A percentile compares a stretch with the other conserved stretches of the same genome.
Evolutionary conservation across 495 filamentous ascomycete genomes (phyloP).

Genomic region (Neurospora intermedia): DNA sequence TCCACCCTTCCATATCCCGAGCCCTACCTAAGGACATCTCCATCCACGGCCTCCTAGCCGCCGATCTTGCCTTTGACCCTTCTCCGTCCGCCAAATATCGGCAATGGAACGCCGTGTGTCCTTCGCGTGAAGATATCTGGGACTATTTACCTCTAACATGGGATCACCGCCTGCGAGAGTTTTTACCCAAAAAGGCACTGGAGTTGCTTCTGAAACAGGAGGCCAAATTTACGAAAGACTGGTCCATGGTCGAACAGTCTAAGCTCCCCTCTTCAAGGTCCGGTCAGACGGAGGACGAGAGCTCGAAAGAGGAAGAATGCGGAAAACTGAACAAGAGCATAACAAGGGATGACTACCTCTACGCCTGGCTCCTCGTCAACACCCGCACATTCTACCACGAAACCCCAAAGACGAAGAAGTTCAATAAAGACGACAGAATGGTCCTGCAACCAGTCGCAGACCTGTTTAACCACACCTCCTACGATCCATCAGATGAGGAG

Average conservation of each 20-base stretch:
- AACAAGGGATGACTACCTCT: conserved; percentile 45
- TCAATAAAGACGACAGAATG: conserved; percentile 59
- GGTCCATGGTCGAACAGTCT: conserved; percentile 38
- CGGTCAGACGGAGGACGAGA: not conserved
- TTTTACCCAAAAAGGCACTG: conserved; percentile 35
- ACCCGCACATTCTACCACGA: conserved; percentile 72
- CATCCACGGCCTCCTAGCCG: conserved; percentile 62
- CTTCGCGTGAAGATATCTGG: conserved; percentile 46
- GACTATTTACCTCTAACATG: conserved; percentile 61
- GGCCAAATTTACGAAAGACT: conserved; percentile 52
- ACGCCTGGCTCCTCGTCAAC: conserved; percentile 75
- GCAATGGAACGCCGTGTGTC: conserved; percentile 62
- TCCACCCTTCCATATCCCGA: conserved; percentile 42
- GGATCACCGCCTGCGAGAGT: conserved; percentile 35
- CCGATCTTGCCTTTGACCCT: conserved; percentile 48
- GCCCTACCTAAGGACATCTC: conserved; percentile 39
- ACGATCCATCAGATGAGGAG: conserved; percentile 27
- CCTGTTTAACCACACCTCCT: conserved; percentile 63
- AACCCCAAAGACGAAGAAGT: conserved; percentile 37
- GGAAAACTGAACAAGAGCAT: conserved; percentile 30
- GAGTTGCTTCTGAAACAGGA: conserved; percentile 50
- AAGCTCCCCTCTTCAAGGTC: conserved; percentile 9
- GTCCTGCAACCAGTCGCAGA: conserved; percentile 77
- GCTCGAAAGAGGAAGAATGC: not conserved
- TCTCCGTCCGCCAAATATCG: conserved; percentile 19